Conservation (phyloP, 2,329 filamentous ascomycete genomes). For the Nemania abortiva region DNA sequence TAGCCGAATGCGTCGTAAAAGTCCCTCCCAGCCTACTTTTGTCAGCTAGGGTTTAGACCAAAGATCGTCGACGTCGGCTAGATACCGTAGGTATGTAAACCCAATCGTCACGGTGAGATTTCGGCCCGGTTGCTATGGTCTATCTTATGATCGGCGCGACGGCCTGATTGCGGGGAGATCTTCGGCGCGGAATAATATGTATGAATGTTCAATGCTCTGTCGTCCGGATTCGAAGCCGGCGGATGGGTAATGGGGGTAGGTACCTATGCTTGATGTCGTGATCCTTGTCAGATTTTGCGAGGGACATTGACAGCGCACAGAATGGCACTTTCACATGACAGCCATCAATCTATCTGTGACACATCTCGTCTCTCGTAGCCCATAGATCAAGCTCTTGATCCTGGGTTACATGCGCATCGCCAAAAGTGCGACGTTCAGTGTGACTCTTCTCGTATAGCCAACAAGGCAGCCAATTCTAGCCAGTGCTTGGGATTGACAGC, state of each 20-base stretch:
- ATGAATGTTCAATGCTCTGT: not conserved
- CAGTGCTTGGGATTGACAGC: not conserved
- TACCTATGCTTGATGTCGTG: slow-evolving; percentile 1
- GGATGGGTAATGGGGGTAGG: not conserved
- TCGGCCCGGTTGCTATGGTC: slow-evolving; percentile 6
- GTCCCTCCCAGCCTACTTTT: slow-evolving; percentile 6
- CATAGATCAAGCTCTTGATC: not conserved
- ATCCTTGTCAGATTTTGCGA: slow-evolving; percentile 5
- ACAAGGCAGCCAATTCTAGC: not conserved
- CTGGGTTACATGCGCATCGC: slow-evolving; percentile 1
- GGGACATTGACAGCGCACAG: slow-evolving; percentile 15
- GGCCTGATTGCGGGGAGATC: slow-evolving; percentile 1
- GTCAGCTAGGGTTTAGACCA: slow-evolving; percentile 6
- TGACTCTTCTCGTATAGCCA: slow-evolving; percentile 3
- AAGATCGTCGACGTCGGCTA: not conserved
- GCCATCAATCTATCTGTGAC: slow-evolving; percentile 13
- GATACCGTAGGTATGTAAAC: not conserved
- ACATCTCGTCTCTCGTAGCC: not conserved
- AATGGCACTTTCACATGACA: slow-evolving; percentile 1
- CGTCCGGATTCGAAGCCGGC: not conserved
- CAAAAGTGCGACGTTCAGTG: not conserved
- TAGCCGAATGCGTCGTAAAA: not conserved
- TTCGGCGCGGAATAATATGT: not conserved
- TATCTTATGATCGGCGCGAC: not conserved
- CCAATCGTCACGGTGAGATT: not conserved